Evolutionary conservation across 1,139 yeast genomes (phyloP), one percentile per base, ranked within the genome.

Genomic region (Taphrina pruni): DNA sequence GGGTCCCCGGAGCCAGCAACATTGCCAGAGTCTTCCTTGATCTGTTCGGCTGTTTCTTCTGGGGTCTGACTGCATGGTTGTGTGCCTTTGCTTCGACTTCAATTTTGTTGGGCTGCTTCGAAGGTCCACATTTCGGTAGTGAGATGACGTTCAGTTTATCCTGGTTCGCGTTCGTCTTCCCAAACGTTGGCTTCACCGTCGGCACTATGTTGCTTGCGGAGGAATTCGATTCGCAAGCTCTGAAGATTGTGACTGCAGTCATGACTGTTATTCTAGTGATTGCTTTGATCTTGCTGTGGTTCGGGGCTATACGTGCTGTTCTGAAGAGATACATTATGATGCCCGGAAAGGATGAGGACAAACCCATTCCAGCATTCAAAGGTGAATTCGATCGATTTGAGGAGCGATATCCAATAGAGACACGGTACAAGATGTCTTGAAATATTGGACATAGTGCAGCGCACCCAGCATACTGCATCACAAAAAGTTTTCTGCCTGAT

Each of bases 161-260:
- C 26, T 66, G 69, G 69, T 66, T 58, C 51, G 69, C 69, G 3
- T 38, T 66, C 11, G 56, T 66, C n/a, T 66, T 66, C 52, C 65
- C 69, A 12, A 57, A 57, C 46, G 65, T 60, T 8, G 69, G 69
- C 39, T 66, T 66, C 39, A 60, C 61, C n/a, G 48, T 48, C 32
- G 55, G 54, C 12, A 66, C 69, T 6, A 21, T 60, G n/a, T n/a
- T 43, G 26, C 52, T 66, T 9, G 69, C 65, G 14, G 60, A 66
- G 51, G 56, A 46, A 46, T 51, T 66, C 26, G 45, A 66, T 21
- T 66, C 69, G 21, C 50, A 46, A 1, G 69, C 65, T 2, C 56
- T 66, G 14, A 48, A 58, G 32, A 38, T 58, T 9, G 62, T 66
- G 48, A 61, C 65, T 32, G 54, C 62, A 12, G 64, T 66, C 58